These are phyloP conservation scores for Pseudozyma sp. DNA, from an alignment of 1,284 basidiomycete species.

Conservation along the genomic window DNA sequence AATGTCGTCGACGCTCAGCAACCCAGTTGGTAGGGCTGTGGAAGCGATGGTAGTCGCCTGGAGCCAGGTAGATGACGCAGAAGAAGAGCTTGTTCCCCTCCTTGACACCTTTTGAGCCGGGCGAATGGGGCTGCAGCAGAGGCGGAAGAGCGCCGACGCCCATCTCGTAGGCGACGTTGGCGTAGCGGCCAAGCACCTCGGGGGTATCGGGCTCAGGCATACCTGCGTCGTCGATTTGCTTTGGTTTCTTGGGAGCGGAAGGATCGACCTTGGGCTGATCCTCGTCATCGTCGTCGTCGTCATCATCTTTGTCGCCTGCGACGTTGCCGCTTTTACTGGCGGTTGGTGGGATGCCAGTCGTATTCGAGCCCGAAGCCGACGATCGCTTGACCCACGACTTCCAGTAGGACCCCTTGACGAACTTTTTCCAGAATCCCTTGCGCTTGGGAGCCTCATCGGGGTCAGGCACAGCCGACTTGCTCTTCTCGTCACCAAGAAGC, in stretches of 20 bases:
- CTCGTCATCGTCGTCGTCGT: conserved; percentile 38
- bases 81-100: conserved; percentile 88
- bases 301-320: conserved; percentile 29
- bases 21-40: conserved; percentile 97
- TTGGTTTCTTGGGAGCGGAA: conserved; percentile 53
- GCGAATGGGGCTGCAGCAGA: conserved; percentile 57
- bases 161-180: conserved; percentile 67
- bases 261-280: conserved; percentile 64
- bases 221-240: conserved; percentile 65
- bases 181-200: conserved; percentile 65
- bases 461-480: conserved; percentile 40
- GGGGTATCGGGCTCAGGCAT: conserved; percentile 65
- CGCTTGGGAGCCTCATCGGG: conserved; percentile 22
- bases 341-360: conserved; percentile 21
- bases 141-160: conserved; percentile 63
- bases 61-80: conserved; percentile 94
- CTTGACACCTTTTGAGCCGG: conserved; percentile 49
- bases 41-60: conserved; percentile 98
- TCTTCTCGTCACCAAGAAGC: conserved; percentile 71
- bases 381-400: conserved; percentile 28
- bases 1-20: conserved; percentile 93
- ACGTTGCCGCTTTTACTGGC: conserved; percentile 6
- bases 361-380: conserved; percentile 14
- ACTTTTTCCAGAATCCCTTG: conserved; percentile 29
- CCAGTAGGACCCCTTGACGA: conserved; percentile 45